Conservation (phyloP, 1,284 basidiomycete genomes). For the Singerocomus rubriflavus region DNA sequence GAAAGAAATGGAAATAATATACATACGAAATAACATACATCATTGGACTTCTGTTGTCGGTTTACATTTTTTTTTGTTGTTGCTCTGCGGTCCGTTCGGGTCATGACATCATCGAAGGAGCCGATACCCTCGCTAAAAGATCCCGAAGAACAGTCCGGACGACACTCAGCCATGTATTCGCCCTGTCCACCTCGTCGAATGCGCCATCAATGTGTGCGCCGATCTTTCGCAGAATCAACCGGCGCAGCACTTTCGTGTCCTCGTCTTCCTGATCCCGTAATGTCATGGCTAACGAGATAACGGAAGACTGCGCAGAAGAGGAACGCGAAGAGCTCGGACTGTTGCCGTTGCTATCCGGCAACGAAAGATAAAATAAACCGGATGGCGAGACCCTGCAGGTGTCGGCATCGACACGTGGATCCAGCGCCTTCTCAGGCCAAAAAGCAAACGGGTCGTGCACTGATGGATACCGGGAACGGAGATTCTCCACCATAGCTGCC, state of each 20-base stretch:
- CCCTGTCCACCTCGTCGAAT: constrained; percentile 62
- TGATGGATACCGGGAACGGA: constrained; percentile 27
- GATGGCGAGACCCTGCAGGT: constrained; percentile 32
- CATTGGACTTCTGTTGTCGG: neutral
- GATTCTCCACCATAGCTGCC: constrained; percentile 27
- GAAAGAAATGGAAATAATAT: constrained; percentile 16
- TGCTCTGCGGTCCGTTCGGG: neutral
- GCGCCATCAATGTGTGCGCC: constrained; percentile 53
- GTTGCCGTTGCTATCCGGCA: constrained; percentile 20
- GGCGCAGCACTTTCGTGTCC: constrained; percentile 54
- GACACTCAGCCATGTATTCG: constrained; percentile 55
- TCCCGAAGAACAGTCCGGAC: constrained; percentile 59
- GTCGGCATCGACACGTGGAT: neutral
- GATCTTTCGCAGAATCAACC: constrained; percentile 60
- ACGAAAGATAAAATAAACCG: constrained; percentile 39
- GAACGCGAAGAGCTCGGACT: constrained; percentile 35
- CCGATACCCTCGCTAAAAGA: constrained; percentile 48
- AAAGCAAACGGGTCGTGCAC: constrained; percentile 22
- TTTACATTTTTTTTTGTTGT: neutral
- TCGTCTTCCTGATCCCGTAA: constrained; percentile 50
- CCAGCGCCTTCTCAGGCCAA: constrained; percentile 9
- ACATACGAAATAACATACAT: constrained; percentile 36
- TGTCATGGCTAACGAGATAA: constrained; percentile 36
- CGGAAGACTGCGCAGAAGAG: constrained; percentile 41
- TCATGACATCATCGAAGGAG: constrained; percentile 29